Evolutionary conservation across 495 filamentous ascomycete species (phyloP).

Genomic region (Penicillium lagena): DNA sequence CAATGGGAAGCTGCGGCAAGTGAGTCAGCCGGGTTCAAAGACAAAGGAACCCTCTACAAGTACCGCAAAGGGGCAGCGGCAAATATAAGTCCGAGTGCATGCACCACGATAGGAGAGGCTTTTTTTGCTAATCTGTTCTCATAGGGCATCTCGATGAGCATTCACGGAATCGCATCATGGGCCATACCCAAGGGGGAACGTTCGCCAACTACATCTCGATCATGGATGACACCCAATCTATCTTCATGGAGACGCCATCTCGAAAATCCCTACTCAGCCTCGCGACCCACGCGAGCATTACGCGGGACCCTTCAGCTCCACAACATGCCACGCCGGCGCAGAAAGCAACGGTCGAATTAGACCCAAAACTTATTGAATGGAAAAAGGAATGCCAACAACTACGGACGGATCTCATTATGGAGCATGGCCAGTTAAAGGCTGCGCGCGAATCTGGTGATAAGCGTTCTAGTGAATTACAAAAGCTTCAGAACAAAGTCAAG

Average conservation of each 20-base stretch:
- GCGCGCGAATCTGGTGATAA: neutral
- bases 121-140: conserved; percentile 1
- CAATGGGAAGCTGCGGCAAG: conserved; percentile 6
- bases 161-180: conserved; percentile 17
- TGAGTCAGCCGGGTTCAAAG: conserved; percentile 7
- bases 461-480: conserved; percentile 3
- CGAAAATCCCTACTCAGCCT: conserved; percentile 15
- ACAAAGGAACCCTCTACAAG: conserved; percentile 14
- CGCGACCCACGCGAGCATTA: conserved; percentile 7
- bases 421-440: conserved; percentile 5
- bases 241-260: conserved; percentile 17
- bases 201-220: conserved; percentile 18
- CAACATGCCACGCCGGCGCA: conserved; percentile 2
- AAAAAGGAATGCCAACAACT: conserved; percentile 2
- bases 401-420: conserved; percentile 6
- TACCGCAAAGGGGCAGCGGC: conserved; percentile 16
- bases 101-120: neutral
- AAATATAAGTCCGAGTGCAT: conserved; percentile 9
- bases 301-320: conserved; percentile 11
- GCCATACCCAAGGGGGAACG: conserved; percentile 7
- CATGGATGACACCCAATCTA: conserved; percentile 14
- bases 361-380: conserved; percentile 2
- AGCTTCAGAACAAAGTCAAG: conserved; percentile 5
- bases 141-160: conserved; percentile 17
- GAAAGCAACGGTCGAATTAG: conserved; percentile 7